Evolutionary conservation across 345 rosid species (phyloP), one percentile per base, ranked within the genome.

Genomic region (Hypericum perforatum): DNA sequence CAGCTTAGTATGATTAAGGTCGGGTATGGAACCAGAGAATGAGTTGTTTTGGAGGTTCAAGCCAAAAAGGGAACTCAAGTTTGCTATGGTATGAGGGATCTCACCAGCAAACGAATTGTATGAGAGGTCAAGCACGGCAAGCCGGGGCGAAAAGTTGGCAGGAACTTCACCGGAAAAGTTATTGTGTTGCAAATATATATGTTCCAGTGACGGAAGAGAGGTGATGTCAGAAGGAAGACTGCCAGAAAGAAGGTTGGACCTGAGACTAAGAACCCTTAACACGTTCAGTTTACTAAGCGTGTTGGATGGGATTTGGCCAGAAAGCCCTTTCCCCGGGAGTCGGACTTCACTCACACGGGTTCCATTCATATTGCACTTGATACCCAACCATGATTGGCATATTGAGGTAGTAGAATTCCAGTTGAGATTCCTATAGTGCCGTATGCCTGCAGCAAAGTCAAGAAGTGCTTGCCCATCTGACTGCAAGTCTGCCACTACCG

Each of bases 391-490:
- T 9, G 85, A 68, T 43, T 65, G 38, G 63, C 98, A 92, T 44
- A 77, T 43, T 37, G 76, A 49, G 41, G 60, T 69, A 15, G 70
- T 54, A 12, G 76, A 49, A 43, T 74, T 80, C 98, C 98, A 92
- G 62, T 88, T 92, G 55, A 88, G 86, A 53, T 68, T 85, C 54
- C 79, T 74, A n/a, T 68, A 63, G 60, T 88, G 98, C 56, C 83
- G 96, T 59, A 92, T 86, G 8, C 55, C 56, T 29, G 75, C 68
- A 12, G 82, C 78, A 60, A 92, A 92, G 51, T 77, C 68, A 9
- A 92, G 90, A 37, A 92, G 86, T 16, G 98, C 89, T 70, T 74
- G 77, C 56, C 67, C 70, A 52, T 92, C 98, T 6, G 85, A 74
- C 0, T 67, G 61, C 6, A 87, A 49, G 66, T 81, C 89, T 5